Conservation (phyloP, 768 basidiomycete species). For the Phylloporus sp. region DNA sequence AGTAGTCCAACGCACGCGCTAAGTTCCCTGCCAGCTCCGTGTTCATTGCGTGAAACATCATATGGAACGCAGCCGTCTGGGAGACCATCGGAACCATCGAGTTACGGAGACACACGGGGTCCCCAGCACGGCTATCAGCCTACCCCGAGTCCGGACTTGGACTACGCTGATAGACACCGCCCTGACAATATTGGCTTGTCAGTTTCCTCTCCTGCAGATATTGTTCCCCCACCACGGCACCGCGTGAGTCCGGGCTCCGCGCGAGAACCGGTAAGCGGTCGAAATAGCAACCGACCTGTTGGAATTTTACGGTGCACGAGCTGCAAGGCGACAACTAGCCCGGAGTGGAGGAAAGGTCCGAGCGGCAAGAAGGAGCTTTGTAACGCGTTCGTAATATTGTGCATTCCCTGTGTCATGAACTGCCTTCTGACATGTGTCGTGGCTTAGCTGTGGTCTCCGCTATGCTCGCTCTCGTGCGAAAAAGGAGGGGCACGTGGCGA, state of each 20-base stretch:
- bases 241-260: constrained; percentile 50
- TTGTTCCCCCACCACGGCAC: constrained; percentile 55
- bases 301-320: constrained; percentile 74
- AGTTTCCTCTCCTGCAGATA: constrained; percentile 37
- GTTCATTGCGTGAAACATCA: constrained; percentile 28
- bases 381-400: constrained; percentile 68
- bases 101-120: constrained; percentile 25
- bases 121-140: constrained; percentile 38
- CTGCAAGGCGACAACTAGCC: constrained; percentile 78
- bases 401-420: constrained; percentile 10
- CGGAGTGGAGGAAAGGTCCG: constrained; percentile 91
- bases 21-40: constrained; percentile 21
- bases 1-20: constrained; percentile 28
- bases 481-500: constrained; percentile 64
- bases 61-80: constrained; percentile 30
- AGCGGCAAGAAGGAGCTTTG: constrained; percentile 89
- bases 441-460: constrained; percentile 71
- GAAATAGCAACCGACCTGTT: constrained; percentile 58
- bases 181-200: constrained; percentile 29
- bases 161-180: constrained; percentile 35
- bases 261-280: constrained; percentile 44
- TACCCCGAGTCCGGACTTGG: constrained; percentile 35
- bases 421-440: constrained; percentile 21
- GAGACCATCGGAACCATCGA: constrained; percentile 38
- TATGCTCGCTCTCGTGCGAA: constrained; percentile 87